Evolutionary conservation across 2,329 filamentous ascomycete genomes (phyloP), one percentile per base, ranked within the genome.

Genomic region (Ilyonectria mors-panacis): DNA sequence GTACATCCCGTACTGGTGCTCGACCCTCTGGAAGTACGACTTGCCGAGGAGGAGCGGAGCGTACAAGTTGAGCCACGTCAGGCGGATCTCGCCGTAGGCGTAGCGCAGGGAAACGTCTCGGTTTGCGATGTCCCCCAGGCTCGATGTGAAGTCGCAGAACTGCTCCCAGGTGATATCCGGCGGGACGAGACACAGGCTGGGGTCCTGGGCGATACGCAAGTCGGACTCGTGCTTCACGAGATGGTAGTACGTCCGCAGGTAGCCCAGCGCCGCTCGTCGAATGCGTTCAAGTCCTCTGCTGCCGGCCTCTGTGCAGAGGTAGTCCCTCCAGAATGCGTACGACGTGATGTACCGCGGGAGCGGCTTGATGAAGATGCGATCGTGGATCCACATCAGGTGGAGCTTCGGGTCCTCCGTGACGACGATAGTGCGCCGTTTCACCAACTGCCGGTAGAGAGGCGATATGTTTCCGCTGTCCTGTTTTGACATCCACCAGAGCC

Each of bases 391-490:
- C 6, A n/a, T 17, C 1, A 42, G 39, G 63, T 84, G 84, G 73
- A 85, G 59, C 2, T 48, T 17, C 1, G 81, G 78, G 37, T 80
- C 72, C 66, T 85, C 82, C 4, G 79, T 79, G 9, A 84, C 70
- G 13, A 82, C 60, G 59, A 85, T 78, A 13, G 77, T 66, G 10
- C 83, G 81, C 0, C 76, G 76, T 23, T 79, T 78, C 3, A 81
- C 76, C 5, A 67, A 64, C 67, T 85, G 82, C 63, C 79, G 76
- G 69, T 84, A 81, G 6, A 85, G 71, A 1, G 80, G 69, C 51
- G 72, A 77, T 56, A 81, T 78, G 64, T 80, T 71, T 13, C 45
- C 26, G 61, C 69, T 72, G 35, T 69, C 63, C 39, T 73, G 66
- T 54, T 63, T 73, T 6, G 70, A 65, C 63, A 74, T 70, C 63